phyloP scores from a whole-genome alignment of 495 filamentous ascomycete genomes.

The Physcia stellaris region DNA sequence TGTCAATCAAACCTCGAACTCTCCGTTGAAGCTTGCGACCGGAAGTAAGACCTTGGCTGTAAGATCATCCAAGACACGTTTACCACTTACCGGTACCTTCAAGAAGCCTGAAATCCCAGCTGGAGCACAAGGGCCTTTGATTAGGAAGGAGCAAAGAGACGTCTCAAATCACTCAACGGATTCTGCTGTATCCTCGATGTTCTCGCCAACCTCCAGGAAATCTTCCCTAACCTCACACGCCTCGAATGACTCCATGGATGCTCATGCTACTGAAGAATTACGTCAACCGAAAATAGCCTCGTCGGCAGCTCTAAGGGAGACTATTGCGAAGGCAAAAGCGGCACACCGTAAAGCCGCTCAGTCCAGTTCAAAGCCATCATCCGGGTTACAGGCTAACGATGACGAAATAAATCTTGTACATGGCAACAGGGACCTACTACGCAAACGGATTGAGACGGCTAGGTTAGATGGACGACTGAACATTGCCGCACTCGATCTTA shows the following conservation, averaged over 20 bases:
- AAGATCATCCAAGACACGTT: too few relatives aligned
- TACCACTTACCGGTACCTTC: too few relatives aligned
- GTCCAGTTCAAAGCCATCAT: not conserved
- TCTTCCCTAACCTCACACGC: too few relatives aligned
- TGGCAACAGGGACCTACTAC: conserved; percentile 51
- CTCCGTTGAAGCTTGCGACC: too few relatives aligned
- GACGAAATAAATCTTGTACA: conserved; percentile 20
- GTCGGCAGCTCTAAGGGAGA: conserved; percentile 71
- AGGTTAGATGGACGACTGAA: conserved; percentile 75
- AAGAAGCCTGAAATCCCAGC: too few relatives aligned
- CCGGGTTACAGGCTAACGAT: not conserved
- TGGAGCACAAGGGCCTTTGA: too few relatives aligned
- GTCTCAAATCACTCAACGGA: too few relatives aligned
- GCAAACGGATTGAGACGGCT: conserved; percentile 61
- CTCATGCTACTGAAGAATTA: conserved; percentile 15
- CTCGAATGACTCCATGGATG: conserved; percentile 5
- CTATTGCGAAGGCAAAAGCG: conserved; percentile 88
- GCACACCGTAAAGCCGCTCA: conserved; percentile 48
- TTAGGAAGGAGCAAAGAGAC: too few relatives aligned
- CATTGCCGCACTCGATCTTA: conserved; percentile 72
- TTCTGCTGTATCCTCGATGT: too few relatives aligned
- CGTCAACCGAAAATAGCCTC: conserved; percentile 43
- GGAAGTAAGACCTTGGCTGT: too few relatives aligned
- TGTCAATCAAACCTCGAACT: too few relatives aligned
- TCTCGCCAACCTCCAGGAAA: too few relatives aligned